Percentiles rank a stretch among this genome's conserved stretches.
Evolutionary conservation across 257 asterid species (phyloP).

Genomic region (Rauvolfia tetraphylla): DNA sequence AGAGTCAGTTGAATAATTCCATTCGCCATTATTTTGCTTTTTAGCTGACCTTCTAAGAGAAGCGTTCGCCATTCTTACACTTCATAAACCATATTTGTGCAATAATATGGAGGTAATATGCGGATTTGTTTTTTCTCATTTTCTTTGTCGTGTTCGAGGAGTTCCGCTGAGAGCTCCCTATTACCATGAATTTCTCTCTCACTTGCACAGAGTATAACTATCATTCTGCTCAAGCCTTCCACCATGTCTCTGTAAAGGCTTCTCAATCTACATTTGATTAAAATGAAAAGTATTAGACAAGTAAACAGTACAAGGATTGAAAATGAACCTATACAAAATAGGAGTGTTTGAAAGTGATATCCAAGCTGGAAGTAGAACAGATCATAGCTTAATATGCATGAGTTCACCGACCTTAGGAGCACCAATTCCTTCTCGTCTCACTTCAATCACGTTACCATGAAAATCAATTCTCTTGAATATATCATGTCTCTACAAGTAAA

Average conservation of each 20-base stretch:
- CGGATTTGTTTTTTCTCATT: neutral
- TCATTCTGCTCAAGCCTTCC: conserved; percentile 96
- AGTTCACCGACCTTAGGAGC: conserved; percentile 72
- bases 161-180: neutral
- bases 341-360: conserved; percentile 2
- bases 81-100: conserved; percentile 91
- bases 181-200: neutral
- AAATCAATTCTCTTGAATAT: conserved; percentile 86
- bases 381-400: neutral
- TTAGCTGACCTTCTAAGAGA: conserved; percentile 86
- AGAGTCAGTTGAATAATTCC: neutral
- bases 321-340: neutral
- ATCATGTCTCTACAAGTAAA: conserved; percentile 74
- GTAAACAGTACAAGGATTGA: neutral
- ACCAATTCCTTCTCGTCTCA: conserved; percentile 82
- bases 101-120: conserved; percentile 81
- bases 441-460: conserved; percentile 74
- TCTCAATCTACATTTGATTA: conserved; percentile 68
- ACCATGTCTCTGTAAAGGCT: conserved; percentile 95
- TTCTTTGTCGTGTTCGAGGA: neutral
- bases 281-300: conserved; percentile 12
- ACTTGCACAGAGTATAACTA: no score
- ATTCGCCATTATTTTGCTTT: conserved; percentile 15
- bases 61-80: conserved; percentile 84
- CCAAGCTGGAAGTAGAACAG: neutral